Base-by-base conservation (phyloP, 805 yeast species). In the Candida ovalis region DNA sequence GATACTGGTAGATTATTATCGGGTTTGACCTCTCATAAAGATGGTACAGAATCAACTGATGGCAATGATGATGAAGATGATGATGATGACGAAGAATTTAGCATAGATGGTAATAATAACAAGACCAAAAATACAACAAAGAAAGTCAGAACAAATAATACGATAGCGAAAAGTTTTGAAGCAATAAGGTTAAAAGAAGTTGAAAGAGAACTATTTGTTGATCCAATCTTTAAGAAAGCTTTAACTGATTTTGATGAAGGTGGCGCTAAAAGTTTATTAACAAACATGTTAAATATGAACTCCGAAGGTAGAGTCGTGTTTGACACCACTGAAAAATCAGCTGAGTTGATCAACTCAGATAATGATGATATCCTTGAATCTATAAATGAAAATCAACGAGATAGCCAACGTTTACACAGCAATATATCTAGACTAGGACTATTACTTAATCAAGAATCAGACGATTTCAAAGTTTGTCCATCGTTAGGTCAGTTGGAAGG, bases 1-100 rank as follows among this genome's bases (percentile, higher is more conserved):
- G 97, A 91, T 59, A 90, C 97, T 0, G 95, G 96, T 2, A 81
- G 82, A 57, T 71, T 92, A 47, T 59, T 78, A 28, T 75, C 80
- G 47, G 80, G 80, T 9, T 64, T 77, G 38, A 68, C 77, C 4
- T 53, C 65, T 3, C 68, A 58, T 9, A 64, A 58, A 10, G 61
- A 57, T 2, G 58, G 49, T 5, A 52, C 49, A n/a, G 55, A 38
- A 3, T 52, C 43, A 13, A 58, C 49, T 3, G 50, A 46, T 3
- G 48, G 40, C 1, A 50, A 46, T 8, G 60, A 46, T 1, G 57
- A 51, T 9, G 53, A 44, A 1, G 51, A 42, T 3, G 61, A 54
- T 3, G 63, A 54, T 13, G 61, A 47, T 18, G 59, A 48, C 6
- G 61, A 50, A 2, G 62, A 53, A 23, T 52, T 51, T 1, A 49